phyloP scores from a whole-genome alignment of 768 basidiomycete genomes.

The Kwoniella sp. region DNA sequence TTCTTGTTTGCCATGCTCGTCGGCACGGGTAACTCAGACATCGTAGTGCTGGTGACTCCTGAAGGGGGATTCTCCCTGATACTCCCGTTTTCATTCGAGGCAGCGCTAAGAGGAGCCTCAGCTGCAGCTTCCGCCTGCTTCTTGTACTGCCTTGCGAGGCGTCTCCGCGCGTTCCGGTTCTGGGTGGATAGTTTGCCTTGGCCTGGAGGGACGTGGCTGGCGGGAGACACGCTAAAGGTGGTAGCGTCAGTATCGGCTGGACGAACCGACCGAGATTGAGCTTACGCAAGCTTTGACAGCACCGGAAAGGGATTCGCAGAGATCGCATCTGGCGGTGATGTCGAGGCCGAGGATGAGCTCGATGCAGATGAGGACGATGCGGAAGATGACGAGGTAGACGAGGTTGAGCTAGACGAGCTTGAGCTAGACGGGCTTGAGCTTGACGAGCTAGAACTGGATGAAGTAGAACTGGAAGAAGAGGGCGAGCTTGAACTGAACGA shows the following conservation, averaged over 20 bases:
- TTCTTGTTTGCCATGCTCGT: constrained; percentile 31
- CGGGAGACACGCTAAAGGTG: background rate
- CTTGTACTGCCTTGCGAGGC: constrained; percentile 14
- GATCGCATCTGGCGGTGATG: background rate
- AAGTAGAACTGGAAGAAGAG: constrained; percentile 9
- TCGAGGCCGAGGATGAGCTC: constrained; percentile 1
- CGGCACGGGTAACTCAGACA: constrained; percentile 11
- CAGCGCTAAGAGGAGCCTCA: background rate
- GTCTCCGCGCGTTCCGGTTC: constrained; percentile 28
- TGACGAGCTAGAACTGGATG: constrained; percentile 21
- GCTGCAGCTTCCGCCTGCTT: constrained; percentile 4
- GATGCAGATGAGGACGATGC: constrained; percentile 11
- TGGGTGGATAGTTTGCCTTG: constrained; percentile 34
- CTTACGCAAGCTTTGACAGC: constrained; percentile 1
- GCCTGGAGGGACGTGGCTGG: constrained; percentile 21
- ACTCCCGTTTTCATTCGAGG: background rate
- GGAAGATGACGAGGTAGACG: constrained; percentile 12
- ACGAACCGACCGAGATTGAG: background rate
- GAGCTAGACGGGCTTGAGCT: background rate
- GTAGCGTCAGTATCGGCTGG: background rate
- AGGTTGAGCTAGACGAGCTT: background rate
- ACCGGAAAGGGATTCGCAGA: constrained; percentile 6
- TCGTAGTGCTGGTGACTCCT: constrained; percentile 1
- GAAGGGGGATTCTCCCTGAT: background rate
- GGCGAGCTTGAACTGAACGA: constrained; percentile 8